These are phyloP conservation scores for Nepenthes gracilis DNA, from an alignment of 148 eudicot species.

Conservation along the genomic window DNA sequence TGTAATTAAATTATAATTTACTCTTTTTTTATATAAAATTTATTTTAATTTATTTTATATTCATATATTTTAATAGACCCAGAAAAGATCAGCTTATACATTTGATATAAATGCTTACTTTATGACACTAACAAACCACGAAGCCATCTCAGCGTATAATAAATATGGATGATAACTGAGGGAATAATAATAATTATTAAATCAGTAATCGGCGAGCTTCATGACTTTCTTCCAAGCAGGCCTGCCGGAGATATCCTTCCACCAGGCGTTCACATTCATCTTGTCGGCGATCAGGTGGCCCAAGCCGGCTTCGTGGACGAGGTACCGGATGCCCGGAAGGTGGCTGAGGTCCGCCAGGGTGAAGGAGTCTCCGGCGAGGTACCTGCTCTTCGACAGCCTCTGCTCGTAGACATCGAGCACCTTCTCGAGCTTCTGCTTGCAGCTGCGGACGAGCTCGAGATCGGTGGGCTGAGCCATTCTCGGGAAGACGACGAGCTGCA, in stretches of 20 bases:
- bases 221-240: conserved; percentile 71
- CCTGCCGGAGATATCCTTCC: conserved; percentile 51
- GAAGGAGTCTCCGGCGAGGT: conserved; percentile 48
- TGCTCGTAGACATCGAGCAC: conserved; percentile 58
- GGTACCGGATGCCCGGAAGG: conserved; percentile 40
- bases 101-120: too few species aligned
- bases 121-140: too few species aligned
- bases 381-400: conserved; percentile 33
- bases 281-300: conserved; percentile 29
- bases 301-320: conserved; percentile 34
- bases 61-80: too few species aligned
- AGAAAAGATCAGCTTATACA: too few species aligned
- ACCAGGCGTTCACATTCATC: conserved; percentile 46
- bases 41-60: too few species aligned
- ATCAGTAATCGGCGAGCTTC: conserved; percentile 11
- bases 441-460: conserved; percentile 21
- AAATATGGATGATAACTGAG: too few species aligned
- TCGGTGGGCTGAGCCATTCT: conserved; percentile 34
- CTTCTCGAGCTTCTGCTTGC: conserved; percentile 34
- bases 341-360: conserved; percentile 55
- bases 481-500: conserved; percentile 45
- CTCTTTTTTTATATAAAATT: too few species aligned
- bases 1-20: too few species aligned
- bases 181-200: too few species aligned
- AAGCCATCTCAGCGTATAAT: too few species aligned